These are phyloP conservation scores for Chenopodium quinoa DNA, from an alignment of 148 eudicot genomes.

Conservation along the genomic window DNA sequence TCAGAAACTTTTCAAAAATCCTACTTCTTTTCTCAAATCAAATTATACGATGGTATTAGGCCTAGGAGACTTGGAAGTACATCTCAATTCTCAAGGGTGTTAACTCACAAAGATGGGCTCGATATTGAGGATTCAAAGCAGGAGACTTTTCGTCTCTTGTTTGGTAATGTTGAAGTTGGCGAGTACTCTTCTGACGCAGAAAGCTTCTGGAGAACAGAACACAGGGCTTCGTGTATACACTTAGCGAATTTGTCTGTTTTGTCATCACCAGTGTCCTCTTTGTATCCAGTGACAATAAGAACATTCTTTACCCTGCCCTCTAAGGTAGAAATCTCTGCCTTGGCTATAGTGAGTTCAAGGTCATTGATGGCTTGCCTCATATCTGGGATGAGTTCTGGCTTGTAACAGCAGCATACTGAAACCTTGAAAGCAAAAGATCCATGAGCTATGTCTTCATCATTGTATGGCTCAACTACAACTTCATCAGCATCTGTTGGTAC, in stretches of 20 bases:
- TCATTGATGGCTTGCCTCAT: constrained; percentile 41
- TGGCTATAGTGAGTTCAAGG: constrained; percentile 43
- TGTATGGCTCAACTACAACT: constrained; percentile 41
- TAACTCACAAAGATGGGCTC: constrained; percentile 16
- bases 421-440: constrained; percentile 32
- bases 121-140: constrained; percentile 4
- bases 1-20: too few species aligned
- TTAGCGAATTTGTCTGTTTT: constrained; percentile 23
- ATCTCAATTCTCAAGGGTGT: background rate
- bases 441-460: background rate
- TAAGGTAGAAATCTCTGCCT: constrained; percentile 64
- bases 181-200: constrained; percentile 44
- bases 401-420: constrained; percentile 57
- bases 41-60: background rate
- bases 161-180: constrained; percentile 34
- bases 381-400: constrained; percentile 51
- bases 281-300: constrained; percentile 39
- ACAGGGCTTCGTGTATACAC: constrained; percentile 46
- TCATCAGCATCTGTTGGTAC: constrained; percentile 68
- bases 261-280: constrained; percentile 9
- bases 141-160: constrained; percentile 41
- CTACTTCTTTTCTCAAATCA: background rate
- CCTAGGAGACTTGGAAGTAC: too few species aligned
- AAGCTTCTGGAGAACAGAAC: constrained; percentile 45
- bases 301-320: constrained; percentile 51